Conservation (phyloP, 1,284 basidiomycete genomes). For the Coniferiporia sulphurascens region DNA sequence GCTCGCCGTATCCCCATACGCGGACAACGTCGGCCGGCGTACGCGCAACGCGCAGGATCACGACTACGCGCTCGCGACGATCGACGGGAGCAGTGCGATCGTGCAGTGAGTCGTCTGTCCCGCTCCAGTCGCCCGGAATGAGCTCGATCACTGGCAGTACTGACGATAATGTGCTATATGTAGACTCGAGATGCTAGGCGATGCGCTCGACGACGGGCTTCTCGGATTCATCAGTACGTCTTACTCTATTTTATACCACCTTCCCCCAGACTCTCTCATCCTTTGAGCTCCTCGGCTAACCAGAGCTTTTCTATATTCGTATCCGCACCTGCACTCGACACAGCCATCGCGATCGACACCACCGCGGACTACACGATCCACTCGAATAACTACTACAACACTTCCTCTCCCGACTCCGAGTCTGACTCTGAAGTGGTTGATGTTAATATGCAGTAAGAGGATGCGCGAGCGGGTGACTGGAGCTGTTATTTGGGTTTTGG, state of each 20-base stretch:
- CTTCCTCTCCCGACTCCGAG: not conserved
- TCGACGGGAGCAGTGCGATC: constrained; percentile 28
- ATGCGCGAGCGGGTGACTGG: too few relatives aligned
- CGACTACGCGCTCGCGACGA: constrained; percentile 24
- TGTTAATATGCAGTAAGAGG: too few relatives aligned
- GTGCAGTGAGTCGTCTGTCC: constrained; percentile 22
- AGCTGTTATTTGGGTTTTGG: too few relatives aligned
- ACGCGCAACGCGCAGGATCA: constrained; percentile 27
- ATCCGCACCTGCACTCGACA: not conserved
- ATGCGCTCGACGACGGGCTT: constrained; percentile 9
- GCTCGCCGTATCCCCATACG: constrained; percentile 26
- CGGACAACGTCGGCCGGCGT: constrained; percentile 24
- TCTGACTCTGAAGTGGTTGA: too few relatives aligned
- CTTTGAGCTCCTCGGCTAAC: not conserved
- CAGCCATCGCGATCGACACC: constrained; percentile 15
- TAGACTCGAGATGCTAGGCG: constrained; percentile 10
- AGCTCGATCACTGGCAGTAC: not conserved
- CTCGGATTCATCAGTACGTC: constrained; percentile 17
- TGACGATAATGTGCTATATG: not conserved
- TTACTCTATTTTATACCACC: not conserved
- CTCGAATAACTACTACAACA: constrained; percentile 13
- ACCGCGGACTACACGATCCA: constrained; percentile 13
- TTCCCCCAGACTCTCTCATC: not conserved
- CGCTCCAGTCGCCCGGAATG: not conserved
- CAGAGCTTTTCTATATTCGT: not conserved